Base-by-base conservation (phyloP, 2,329 filamentous ascomycete species). In the Exophiala sideris region DNA sequence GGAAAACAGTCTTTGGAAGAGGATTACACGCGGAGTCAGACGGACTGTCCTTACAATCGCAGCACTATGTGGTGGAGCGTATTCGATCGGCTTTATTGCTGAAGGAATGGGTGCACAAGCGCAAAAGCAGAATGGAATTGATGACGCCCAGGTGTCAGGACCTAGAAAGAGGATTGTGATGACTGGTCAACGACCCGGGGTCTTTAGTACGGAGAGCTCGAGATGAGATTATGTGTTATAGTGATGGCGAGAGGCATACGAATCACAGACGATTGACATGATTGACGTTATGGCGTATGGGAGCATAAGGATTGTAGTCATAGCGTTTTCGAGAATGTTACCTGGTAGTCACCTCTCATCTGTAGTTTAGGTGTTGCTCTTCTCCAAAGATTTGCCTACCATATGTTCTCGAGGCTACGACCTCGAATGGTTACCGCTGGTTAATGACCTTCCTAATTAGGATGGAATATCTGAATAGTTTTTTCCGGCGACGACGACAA, bases 151-250 rank as follows among this genome's bases (percentile, higher is more conserved):
- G 24, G 54, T 32, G 9, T 48, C 35, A 24, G 60, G 62, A 8
- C 60, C 62, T 10, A 59, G 60, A 40, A 63, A 62, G 56, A 55
- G 56, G 40, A 50, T 64, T 35, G 62, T 62, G 20, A 39, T 64
- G 51, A 58, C 56, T 9, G 54, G 54, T 29, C 57, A 59, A 38
- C 34, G 60, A 51, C 51, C 59, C 11, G 62, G 62, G 8, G 62
- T 64, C 32, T 63, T 54, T 41, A 64, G 62, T 35, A 64, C 61
- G 3, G 62, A 64, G 47, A 63, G 61, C 40, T 62, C 58, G 11
- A 57, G 60, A 40, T 62, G 35, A 56, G 39, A 11, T 12, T 3
- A 40, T 2, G 24, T 29, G 24, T 29, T 29, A 29, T 29, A 3
- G 24, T 29, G 24, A 29, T 29, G 24, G 5, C 7, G 7, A 29